Evolutionary conservation across 352 stramenopile genomes (phyloP).

Genomic region (Globisporangium carolinianum): DNA sequence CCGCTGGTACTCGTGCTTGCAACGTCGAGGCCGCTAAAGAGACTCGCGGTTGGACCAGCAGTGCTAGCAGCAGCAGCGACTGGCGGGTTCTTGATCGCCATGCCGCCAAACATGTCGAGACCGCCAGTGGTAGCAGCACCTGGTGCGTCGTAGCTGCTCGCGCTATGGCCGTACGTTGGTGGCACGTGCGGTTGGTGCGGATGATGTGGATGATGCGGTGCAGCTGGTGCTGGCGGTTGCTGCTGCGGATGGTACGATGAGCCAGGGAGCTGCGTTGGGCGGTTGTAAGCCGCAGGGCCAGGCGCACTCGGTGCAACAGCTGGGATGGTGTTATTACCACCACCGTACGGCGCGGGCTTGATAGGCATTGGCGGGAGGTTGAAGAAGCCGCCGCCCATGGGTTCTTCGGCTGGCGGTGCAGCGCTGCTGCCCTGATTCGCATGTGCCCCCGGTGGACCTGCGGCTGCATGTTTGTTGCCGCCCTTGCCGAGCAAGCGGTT

Average conservation of each 20-base stretch:
- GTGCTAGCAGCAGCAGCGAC: neutral
- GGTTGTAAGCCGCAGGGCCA: constrained; percentile 5
- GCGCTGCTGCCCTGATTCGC: constrained; percentile 10
- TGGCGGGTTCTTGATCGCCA: constrained; percentile 44
- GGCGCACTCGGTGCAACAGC: constrained; percentile 7
- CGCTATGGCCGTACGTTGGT: constrained; percentile 11
- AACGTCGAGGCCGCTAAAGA: constrained; percentile 52
- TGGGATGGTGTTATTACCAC: constrained; percentile 6
- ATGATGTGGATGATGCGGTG: neutral
- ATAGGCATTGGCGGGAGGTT: constrained; percentile 67
- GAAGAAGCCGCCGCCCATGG: constrained; percentile 71
- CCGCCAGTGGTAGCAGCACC: constrained; percentile 6
- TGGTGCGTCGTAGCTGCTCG: constrained; percentile 8
- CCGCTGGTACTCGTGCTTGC: constrained; percentile 12
- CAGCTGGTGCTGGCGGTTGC: neutral
- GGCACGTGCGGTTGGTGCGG: constrained; percentile 6
- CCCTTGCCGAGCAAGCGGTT: too few species aligned
- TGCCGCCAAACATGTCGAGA: constrained; percentile 73
- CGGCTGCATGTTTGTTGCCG: constrained; percentile 63
- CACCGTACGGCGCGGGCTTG: constrained; percentile 34
- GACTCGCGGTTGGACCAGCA: constrained; percentile 10
- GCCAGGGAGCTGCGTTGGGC: constrained; percentile 5
- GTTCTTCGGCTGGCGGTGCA: constrained; percentile 19
- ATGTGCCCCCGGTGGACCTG: constrained; percentile 35
- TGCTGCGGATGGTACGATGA: constrained; percentile 2